These are phyloP conservation scores for Crithidia mellificae DNA, from an alignment of 208 protist genomes.

Conservation along the genomic window DNA sequence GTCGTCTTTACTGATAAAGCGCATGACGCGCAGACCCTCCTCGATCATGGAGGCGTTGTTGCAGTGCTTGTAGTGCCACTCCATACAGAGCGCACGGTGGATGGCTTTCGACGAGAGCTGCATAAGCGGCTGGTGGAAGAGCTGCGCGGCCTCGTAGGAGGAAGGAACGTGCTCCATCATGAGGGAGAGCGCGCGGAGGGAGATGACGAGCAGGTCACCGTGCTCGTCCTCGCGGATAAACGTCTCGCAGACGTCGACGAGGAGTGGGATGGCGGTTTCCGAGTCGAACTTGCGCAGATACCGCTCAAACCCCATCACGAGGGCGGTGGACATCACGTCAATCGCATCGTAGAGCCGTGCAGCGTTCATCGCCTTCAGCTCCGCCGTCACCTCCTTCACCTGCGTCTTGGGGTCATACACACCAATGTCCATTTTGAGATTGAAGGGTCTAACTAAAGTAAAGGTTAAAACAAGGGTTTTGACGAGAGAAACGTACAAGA, in stretches of 20 bases:
- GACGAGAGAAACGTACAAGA: neutral
- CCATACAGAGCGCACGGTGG: slow-evolving; percentile 50
- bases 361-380: slow-evolving; percentile 42
- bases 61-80: slow-evolving; percentile 56
- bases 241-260: slow-evolving; percentile 54
- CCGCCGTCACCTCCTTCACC: slow-evolving; percentile 47
- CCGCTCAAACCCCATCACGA: slow-evolving; percentile 83
- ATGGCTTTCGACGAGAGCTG: slow-evolving; percentile 49
- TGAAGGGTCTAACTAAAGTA: too few species aligned
- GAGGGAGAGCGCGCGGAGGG: slow-evolving; percentile 73
- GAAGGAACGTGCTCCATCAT: slow-evolving; percentile 85
- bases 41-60: slow-evolving; percentile 65
- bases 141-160: slow-evolving; percentile 54
- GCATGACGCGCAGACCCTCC: slow-evolving; percentile 79
- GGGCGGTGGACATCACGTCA: slow-evolving; percentile 56
- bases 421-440: slow-evolving; percentile 29
- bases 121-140: slow-evolving; percentile 56
- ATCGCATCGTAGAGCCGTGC: slow-evolving; percentile 55
- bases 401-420: slow-evolving; percentile 52
- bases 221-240: slow-evolving; percentile 28
- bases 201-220: slow-evolving; percentile 68
- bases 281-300: slow-evolving; percentile 86
- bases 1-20: slow-evolving; percentile 81
- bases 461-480: slow-evolving; percentile 5
- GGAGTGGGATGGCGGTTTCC: slow-evolving; percentile 40